These are phyloP conservation scores for Stachybotrys chlorohalonatus DNA, from an alignment of 2,329 filamentous ascomycete genomes.

Conservation along the genomic window DNA sequence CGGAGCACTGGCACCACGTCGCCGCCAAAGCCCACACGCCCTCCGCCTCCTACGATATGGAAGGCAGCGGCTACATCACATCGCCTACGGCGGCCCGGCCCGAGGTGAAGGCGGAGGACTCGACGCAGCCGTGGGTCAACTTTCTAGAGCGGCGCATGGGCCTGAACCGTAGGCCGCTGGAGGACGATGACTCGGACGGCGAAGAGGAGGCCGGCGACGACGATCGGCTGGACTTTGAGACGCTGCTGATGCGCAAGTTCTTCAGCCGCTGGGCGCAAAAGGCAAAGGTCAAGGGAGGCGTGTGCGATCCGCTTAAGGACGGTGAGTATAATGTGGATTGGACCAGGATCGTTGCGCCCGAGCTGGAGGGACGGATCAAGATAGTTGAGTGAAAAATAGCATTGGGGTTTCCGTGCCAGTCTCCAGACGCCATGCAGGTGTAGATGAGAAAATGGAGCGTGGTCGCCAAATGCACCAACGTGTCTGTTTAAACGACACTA, in stretches of 20 bases:
- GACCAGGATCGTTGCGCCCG: conserved; percentile 73
- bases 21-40: conserved; percentile 50
- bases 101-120: conserved; percentile 8
- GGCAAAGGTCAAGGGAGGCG: conserved; percentile 49
- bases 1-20: conserved; percentile 59
- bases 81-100: conserved; percentile 25
- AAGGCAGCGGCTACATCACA: conserved; percentile 8
- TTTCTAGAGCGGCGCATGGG: conserved; percentile 27
- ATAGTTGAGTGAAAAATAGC: conserved; percentile 22
- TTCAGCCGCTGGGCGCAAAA: conserved; percentile 65
- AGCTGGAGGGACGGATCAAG: conserved; percentile 65
- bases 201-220: conserved; percentile 30
- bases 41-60: conserved; percentile 5
- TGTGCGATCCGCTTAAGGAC: conserved; percentile 47
- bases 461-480: neutral
- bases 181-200: conserved; percentile 31
- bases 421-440: neutral
- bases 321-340: conserved; percentile 58
- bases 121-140: conserved; percentile 22
- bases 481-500: neutral
- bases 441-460: neutral
- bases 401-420: neutral
- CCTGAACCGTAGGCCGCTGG: conserved; percentile 20
- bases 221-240: conserved; percentile 40
- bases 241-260: conserved; percentile 58